Evolutionary conservation across 2,329 filamentous ascomycete genomes (phyloP), one percentile per base, ranked within the genome.

Genomic region (Hawksworthiomyces lignivorus): DNA sequence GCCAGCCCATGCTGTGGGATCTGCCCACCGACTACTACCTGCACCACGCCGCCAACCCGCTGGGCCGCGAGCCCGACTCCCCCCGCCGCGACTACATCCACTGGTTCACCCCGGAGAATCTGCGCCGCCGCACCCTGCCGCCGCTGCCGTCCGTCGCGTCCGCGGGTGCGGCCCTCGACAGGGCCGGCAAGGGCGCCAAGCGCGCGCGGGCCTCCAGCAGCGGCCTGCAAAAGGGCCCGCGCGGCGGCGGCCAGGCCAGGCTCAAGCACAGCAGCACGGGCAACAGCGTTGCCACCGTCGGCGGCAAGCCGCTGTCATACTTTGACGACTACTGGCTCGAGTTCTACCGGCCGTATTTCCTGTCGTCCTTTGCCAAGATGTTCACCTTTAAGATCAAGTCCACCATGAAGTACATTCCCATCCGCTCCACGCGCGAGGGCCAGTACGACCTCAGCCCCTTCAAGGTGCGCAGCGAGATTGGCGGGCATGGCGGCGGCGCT

Each of bases 251-350:
- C 22, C 11, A 15, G 11, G 11, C 30, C 29, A 27, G 29, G 15
- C 19, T 24, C 12, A 15, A 7, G 22, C 29, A 30, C 35, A 30
- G 17, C 26, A 22, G 36, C 15, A 39, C 22, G 36, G 22, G 35
- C 31, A 33, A 26, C 41, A 38, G 21, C 15, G 17, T 20, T 12
- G 20, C 61, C 27, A 60, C 66, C 18, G 50, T 57, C 7, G 50
- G 51, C 11, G 57, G 59, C 21, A 72, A 68, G 47, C 67, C 68
- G 7, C 63, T 84, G 4, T 65, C 71, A 4, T 78, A 75, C 46
- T 87, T 87, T 46, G 90, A 97, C 56, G 88, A 97, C 60, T 98
- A 95, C 62, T 98, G 92, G 92, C 70, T 92, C 7, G 92, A 98
- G 59, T 97, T 96, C 60, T 98, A 98, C 58, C 80, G 89, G 12